Percentiles rank a stretch among this genome's conserved stretches.
phyloP scores from a whole-genome alignment of 768 basidiomycete species.

The Heimioporus sp. region DNA sequence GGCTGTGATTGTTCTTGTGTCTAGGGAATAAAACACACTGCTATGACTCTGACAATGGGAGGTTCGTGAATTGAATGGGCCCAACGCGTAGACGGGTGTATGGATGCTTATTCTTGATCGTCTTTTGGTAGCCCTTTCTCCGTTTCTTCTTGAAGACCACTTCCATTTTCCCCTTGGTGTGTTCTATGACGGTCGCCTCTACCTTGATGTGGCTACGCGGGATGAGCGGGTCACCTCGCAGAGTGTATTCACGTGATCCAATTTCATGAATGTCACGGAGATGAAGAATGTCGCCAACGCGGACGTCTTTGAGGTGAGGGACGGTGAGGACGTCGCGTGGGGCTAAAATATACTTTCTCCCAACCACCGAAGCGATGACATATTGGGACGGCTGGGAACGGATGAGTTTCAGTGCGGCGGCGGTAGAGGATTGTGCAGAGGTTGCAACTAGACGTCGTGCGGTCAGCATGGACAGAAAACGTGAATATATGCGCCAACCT shows the following conservation, averaged over 20 bases:
- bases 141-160: constrained; percentile 94
- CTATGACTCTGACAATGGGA: constrained; percentile 26
- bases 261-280: constrained; percentile 91
- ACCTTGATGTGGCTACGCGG: constrained; percentile 67
- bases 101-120: constrained; percentile 89
- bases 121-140: constrained; percentile 97
- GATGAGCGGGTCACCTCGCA: constrained; percentile 76
- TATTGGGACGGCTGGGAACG: constrained; percentile 92
- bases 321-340: constrained; percentile 92
- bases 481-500: constrained; percentile 12
- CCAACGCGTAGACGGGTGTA: constrained; percentile 96
- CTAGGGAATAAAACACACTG: not conserved
- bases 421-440: constrained; percentile 40
- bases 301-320: constrained; percentile 81
- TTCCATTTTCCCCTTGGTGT: constrained; percentile 94
- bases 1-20: not conserved
- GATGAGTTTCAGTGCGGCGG: constrained; percentile 73
- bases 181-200: constrained; percentile 92
- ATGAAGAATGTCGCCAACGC: constrained; percentile 80
- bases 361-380: constrained; percentile 83
- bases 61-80: constrained; percentile 55
- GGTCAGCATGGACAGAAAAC: constrained; percentile 3
- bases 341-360: constrained; percentile 85
- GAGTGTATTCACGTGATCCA: constrained; percentile 92
- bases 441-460: constrained; percentile 11